Conservation (phyloP, 495 filamentous ascomycete genomes). For the Bacidia gigantensis region DNA sequence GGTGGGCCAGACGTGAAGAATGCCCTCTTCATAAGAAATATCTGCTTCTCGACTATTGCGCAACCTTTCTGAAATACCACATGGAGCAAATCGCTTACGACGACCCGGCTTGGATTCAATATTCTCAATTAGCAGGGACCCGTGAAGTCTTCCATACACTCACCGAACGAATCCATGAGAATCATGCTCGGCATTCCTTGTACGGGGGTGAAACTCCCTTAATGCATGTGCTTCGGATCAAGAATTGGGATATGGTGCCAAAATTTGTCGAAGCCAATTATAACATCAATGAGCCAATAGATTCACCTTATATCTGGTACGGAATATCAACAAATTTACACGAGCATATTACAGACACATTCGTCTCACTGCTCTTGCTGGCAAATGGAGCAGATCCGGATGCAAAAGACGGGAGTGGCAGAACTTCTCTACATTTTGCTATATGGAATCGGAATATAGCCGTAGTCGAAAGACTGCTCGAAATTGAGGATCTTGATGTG, state of each 20-base stretch:
- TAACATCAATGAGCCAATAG: not conserved
- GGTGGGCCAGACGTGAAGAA: not conserved
- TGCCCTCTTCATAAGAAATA: not conserved
- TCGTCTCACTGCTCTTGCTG: not conserved
- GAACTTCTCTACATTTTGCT: not conserved
- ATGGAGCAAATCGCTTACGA: constrained; percentile 1
- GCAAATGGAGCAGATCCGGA: constrained; percentile 2
- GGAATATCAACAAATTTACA: not conserved
- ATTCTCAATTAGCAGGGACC: not conserved
- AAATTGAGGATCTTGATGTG: not conserved
- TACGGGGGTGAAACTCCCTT: constrained; percentile 1
- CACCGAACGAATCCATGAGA: not conserved
- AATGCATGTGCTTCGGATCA: not conserved
- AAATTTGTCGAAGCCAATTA: not conserved
- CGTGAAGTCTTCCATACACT: not conserved
- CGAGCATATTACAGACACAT: not conserved
- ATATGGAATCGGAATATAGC: not conserved
- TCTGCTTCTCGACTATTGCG: not conserved
- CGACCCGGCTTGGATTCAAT: not conserved
- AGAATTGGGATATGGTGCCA: not conserved
- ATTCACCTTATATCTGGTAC: not conserved
- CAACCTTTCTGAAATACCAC: not conserved
- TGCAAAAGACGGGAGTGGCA: not conserved
- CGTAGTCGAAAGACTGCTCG: not conserved
- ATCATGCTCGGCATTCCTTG: not conserved